These are phyloP conservation scores for Combretum micranthum DNA, from an alignment of 345 rosid genomes.

Conservation along the genomic window DNA sequence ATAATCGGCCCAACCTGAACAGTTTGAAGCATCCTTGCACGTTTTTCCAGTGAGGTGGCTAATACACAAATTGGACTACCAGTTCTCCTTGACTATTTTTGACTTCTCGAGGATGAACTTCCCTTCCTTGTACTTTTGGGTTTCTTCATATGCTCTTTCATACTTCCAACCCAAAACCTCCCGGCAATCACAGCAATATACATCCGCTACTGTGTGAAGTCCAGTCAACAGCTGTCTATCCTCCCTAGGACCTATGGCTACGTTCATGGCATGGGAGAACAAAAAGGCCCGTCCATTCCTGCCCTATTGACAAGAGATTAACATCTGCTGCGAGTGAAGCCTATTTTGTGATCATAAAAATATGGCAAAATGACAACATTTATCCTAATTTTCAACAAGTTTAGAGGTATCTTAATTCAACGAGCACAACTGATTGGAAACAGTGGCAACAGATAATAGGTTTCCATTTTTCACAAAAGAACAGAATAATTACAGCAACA, in stretches of 20 bases:
- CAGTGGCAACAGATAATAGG: too few relatives aligned
- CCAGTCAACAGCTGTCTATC: conserved; percentile 22
- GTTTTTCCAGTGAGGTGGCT: too few relatives aligned
- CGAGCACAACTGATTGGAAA: too few relatives aligned
- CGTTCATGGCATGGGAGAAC: conserved; percentile 22
- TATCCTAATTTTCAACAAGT: not conserved
- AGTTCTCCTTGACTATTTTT: conserved; percentile 22
- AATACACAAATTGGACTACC: conserved; percentile 9
- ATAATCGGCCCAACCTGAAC: too few relatives aligned
- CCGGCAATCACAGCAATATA: conserved; percentile 22
- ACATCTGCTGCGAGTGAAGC: not conserved
- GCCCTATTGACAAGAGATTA: conserved; percentile 7
- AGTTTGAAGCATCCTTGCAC: too few relatives aligned
- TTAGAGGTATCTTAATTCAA: too few relatives aligned
- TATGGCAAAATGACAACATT: not conserved
- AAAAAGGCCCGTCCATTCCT: conserved; percentile 24
- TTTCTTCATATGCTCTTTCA: conserved; percentile 17
- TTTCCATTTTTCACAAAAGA: too few relatives aligned
- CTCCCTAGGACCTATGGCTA: conserved; percentile 17
- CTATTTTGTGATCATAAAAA: not conserved
- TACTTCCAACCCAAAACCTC: conserved; percentile 33
- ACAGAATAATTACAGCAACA: too few relatives aligned
- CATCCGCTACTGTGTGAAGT: conserved; percentile 27
- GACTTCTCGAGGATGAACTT: conserved; percentile 21
- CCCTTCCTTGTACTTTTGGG: conserved; percentile 31